phyloP scores from a whole-genome alignment of 139 green algal species.

The Chlorella sp. region DNA sequence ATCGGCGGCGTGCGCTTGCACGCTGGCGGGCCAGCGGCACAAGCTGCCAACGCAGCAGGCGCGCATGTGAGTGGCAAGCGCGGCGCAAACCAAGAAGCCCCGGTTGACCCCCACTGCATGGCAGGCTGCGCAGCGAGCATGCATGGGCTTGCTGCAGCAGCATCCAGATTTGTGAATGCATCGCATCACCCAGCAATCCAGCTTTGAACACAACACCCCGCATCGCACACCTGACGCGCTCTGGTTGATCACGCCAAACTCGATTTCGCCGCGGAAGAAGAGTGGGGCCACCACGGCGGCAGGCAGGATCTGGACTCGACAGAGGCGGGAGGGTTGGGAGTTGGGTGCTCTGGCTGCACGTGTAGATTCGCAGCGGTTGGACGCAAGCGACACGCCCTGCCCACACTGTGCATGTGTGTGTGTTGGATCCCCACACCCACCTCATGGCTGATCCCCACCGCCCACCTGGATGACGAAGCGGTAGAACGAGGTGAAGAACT shows the following conservation, averaged over 20 bases:
- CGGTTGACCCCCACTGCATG: too few relatives aligned
- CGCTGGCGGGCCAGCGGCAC: background rate
- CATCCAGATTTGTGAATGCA: too few relatives aligned
- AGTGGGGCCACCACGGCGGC: constrained; percentile 97
- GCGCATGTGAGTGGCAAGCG: background rate
- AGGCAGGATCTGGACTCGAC: constrained; percentile 88
- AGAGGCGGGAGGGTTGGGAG: too few relatives aligned
- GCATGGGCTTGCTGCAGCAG: too few relatives aligned
- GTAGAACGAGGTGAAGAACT: constrained; percentile 99
- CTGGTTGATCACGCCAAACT: constrained; percentile 99
- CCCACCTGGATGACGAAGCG: constrained; percentile 54
- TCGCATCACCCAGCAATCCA: too few relatives aligned
- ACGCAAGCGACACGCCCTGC: background rate
- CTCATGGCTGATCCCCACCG: too few relatives aligned
- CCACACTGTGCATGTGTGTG: too few relatives aligned
- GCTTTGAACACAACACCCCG: background rate
- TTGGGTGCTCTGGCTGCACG: too few relatives aligned
- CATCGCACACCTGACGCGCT: constrained; percentile 56
- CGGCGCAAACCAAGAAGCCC: background rate
- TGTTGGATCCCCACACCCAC: too few relatives aligned
- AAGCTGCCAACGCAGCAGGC: background rate
- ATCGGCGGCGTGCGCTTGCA: too few relatives aligned
- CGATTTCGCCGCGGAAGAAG: constrained; percentile 96
- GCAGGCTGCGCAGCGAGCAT: too few relatives aligned
- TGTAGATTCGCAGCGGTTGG: too few relatives aligned